phyloP scores from a whole-genome alignment of 2,329 filamentous ascomycete genomes.

The Botrytis byssoidea region DNA sequence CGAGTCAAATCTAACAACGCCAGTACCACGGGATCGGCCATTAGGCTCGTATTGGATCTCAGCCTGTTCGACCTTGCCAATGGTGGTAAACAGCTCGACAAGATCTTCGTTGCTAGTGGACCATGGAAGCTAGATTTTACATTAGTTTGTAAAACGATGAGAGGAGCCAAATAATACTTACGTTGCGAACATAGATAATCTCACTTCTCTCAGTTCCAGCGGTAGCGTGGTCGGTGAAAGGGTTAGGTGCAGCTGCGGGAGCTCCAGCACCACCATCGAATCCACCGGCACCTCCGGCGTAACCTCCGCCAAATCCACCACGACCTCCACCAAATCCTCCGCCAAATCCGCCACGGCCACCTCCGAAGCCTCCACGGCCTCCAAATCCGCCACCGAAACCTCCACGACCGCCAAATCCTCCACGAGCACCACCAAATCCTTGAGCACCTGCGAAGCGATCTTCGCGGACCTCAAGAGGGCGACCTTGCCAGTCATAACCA shows the following conservation, averaged over 20 bases:
- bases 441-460: constrained; percentile 79
- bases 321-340: constrained; percentile 44
- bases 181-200: constrained; percentile 94
- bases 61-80: constrained; percentile 96
- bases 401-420: constrained; percentile 45
- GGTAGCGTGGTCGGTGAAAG: constrained; percentile 91
- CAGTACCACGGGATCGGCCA: constrained; percentile 88
- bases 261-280: constrained; percentile 41
- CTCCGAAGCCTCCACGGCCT: constrained; percentile 57
- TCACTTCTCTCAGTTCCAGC: constrained; percentile 80
- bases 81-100: constrained; percentile 93
- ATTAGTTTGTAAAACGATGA: constrained; percentile 23
- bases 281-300: constrained; percentile 48
- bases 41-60: constrained; percentile 99
- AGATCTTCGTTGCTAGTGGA: constrained; percentile 98
- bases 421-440: constrained; percentile 46
- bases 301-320: constrained; percentile 51
- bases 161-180: constrained; percentile 51
- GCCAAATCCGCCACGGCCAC: constrained; percentile 57
- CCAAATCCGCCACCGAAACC: constrained; percentile 52
- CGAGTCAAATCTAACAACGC: constrained; percentile 91
- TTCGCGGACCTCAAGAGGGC: constrained; percentile 89
- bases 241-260: constrained; percentile 66
- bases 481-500: constrained; percentile 97
- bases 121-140: constrained; percentile 81